Percentiles rank a stretch among this genome's conserved stretches.
Evolutionary conservation across 306 rosid genomes (phyloP).

Genomic region (Trifolium fragiferum): DNA sequence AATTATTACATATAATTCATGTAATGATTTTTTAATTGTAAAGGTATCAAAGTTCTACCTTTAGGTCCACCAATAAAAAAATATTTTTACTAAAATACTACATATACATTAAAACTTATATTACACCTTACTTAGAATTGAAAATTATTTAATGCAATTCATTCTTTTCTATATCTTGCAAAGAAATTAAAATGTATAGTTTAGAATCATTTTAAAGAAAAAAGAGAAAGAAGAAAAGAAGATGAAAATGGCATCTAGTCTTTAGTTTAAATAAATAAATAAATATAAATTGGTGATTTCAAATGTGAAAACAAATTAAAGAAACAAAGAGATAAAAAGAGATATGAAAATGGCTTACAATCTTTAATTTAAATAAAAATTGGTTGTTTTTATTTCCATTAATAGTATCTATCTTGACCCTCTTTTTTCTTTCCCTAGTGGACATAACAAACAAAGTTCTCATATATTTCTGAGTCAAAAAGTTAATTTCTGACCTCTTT

Average conservation of each 20-base stretch:
- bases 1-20: too few relatives aligned
- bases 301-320: constrained; percentile 41
- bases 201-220: neutral
- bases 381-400: constrained; percentile 27
- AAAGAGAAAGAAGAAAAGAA: neutral
- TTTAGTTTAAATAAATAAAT: too few relatives aligned
- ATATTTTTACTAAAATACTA: too few relatives aligned
- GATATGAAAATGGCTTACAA: constrained; percentile 37
- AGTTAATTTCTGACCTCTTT: constrained; percentile 69
- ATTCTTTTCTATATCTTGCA: too few relatives aligned
- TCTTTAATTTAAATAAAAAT: constrained; percentile 63
- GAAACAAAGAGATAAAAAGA: constrained; percentile 58
- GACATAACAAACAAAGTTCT: constrained; percentile 43
- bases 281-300: constrained; percentile 12
- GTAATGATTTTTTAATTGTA: too few relatives aligned
- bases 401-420: constrained; percentile 37
- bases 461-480: constrained; percentile 59
- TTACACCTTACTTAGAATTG: too few relatives aligned
- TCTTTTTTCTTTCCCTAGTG: constrained; percentile 36
- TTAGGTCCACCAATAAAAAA: too few relatives aligned
- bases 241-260: neutral
- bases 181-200: neutral
- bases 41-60: too few relatives aligned
- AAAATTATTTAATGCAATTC: too few relatives aligned
- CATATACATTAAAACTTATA: too few relatives aligned